Evolutionary conservation across 1,139 yeast species (phyloP), one percentile per base, ranked within the genome.

Genomic region (Blastobotrys indianensis): DNA sequence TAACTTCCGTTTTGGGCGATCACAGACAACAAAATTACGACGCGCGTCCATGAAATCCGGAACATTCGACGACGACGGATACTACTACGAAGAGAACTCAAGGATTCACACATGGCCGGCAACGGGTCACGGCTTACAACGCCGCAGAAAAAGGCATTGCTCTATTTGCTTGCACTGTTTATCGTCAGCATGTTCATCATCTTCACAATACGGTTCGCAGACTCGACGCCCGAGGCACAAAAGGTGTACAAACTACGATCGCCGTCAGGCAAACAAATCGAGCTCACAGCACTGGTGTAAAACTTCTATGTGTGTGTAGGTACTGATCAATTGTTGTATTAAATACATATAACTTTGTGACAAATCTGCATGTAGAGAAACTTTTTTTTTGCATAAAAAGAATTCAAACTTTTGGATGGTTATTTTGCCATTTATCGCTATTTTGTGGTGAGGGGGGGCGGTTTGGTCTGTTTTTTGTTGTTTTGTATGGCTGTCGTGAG

Each of bases 121-220:
- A 16, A 32, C 13, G 12, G 17, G 33, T 41, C 48, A 11, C 13
- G 15, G 28, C 42, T 54, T 37, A 54, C 51, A 4, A 54, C 58
- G 11, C 55, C 58, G 6, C 57, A 53, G 37, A 54, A 54, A 45
- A 49, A 47, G 37, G 48, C 49, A n/a, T 28, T 53, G 6, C 53
- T 48, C 3, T 54, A 54, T 41, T 12, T 54, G 4, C 43, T 33
- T 12, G 58, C 54, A 15, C 35, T 54, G 25, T 11, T 47, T 16
- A 13, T 48, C 2, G 39, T 54, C 10, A 49, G 49, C 1, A 16
- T 38, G 2, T 17, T 49, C 17, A 50, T 52, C 16, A n/a, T 43
- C 25, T 10, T 45, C 11, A 25, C 42, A 6, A 41, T 44, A 12
- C 40, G 48, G 11, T 35, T 29, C 29, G 25, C 36, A 23, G 28